Conservation (phyloP, 2,329 filamentous ascomycete genomes). For the Rhynchosporium agropyri region DNA sequence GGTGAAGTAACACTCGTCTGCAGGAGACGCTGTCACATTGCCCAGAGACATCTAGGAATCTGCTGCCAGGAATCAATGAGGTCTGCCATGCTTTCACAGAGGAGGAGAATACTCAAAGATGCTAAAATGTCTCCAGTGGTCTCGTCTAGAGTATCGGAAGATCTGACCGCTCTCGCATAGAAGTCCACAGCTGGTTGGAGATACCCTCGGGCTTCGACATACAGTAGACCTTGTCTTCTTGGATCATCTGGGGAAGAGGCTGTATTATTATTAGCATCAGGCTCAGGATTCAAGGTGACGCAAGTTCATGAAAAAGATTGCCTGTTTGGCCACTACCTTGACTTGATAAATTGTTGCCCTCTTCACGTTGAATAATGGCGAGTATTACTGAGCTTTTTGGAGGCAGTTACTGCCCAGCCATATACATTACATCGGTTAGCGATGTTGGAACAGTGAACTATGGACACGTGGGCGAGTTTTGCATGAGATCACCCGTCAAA, state of each 20-base stretch:
- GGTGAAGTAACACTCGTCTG: conserved; percentile 49
- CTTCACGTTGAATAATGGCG: conserved; percentile 50
- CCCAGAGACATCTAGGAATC: conserved; percentile 56
- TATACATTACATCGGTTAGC: conserved; percentile 29
- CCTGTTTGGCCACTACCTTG: conserved; percentile 34
- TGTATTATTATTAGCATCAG: conserved; percentile 6
- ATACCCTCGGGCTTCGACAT: conserved; percentile 55
- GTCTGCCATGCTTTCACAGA: background rate
- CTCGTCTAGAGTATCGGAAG: conserved; percentile 45
- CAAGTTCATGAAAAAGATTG: conserved; percentile 38
- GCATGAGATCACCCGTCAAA: conserved; percentile 45
- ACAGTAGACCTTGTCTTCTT: conserved; percentile 45
- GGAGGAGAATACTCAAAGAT: conserved; percentile 43
- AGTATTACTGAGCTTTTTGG: conserved; percentile 53
- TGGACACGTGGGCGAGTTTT: background rate
- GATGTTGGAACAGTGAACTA: background rate
- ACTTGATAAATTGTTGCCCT: conserved; percentile 42
- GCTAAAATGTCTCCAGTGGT: conserved; percentile 49
- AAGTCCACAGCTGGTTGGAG: conserved; percentile 56
- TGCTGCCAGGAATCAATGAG: conserved; percentile 44
- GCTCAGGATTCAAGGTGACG: conserved; percentile 13
- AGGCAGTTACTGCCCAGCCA: conserved; percentile 54
- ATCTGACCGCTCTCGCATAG: conserved; percentile 49
- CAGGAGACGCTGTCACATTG: conserved; percentile 50
- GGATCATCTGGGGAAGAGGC: conserved; percentile 41